These are phyloP conservation scores for Nothophoma quercina DNA, from an alignment of 2,329 filamentous ascomycete genomes.

Conservation along the genomic window DNA sequence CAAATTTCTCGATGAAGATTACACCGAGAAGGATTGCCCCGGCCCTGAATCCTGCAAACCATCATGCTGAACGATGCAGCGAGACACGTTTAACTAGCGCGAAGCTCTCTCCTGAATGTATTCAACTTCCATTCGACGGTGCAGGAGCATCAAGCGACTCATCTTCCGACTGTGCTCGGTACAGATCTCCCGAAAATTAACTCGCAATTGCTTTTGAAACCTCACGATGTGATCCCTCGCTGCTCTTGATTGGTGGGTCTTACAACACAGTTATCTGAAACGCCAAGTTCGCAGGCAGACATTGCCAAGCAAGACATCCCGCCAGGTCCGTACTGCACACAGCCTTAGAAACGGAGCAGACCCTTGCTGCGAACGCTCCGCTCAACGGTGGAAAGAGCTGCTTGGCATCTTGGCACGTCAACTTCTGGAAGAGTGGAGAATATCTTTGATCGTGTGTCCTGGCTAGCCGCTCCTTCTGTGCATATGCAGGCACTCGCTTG, in stretches of 20 bases:
- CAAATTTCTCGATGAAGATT: not conserved
- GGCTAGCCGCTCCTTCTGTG: not conserved
- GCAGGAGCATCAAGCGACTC: not conserved
- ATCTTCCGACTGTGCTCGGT: not conserved
- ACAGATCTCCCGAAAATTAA: not conserved
- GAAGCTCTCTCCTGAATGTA: not conserved
- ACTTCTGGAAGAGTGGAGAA: conserved; percentile 4
- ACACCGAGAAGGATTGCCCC: conserved; percentile 4
- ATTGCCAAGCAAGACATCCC: conserved; percentile 34
- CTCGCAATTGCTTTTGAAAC: not conserved
- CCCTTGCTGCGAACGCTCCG: conserved; percentile 1
- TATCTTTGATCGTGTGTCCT: not conserved
- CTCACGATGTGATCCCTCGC: not conserved
- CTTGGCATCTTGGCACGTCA: conserved; percentile 5
- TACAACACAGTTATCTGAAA: conserved; percentile 1
- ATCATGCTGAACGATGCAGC: not conserved
- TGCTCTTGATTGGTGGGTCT: conserved; percentile 2
- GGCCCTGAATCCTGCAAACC: not conserved
- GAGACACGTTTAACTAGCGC: not conserved
- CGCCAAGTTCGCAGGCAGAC: conserved; percentile 9
- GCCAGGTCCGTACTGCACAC: conserved; percentile 41
- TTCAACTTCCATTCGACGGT: not conserved
- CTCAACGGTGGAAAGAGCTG: conserved; percentile 4
- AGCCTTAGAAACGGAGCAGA: not conserved
- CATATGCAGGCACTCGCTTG: conserved; percentile 4